phyloP scores from a whole-genome alignment of 169 alveolate genomes.

The Cryptosporidium meleagridis region DNA sequence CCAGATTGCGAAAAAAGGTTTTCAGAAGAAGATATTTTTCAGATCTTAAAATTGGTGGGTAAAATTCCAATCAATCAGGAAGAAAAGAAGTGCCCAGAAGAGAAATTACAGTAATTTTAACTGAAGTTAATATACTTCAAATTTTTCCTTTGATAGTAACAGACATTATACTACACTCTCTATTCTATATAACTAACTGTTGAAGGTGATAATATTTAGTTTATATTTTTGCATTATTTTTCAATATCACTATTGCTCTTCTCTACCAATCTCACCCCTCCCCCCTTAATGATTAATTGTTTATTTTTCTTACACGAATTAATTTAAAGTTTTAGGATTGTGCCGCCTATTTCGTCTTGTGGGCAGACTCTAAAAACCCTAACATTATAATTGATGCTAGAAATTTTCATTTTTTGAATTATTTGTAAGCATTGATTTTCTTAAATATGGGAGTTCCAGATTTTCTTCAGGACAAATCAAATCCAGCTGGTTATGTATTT shows the following conservation, averaged over 20 bases:
- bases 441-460: slow-evolving; percentile 70
- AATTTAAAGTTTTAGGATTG: slow-evolving; percentile 11
- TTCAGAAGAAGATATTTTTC: slow-evolving; percentile 40
- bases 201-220: neutral
- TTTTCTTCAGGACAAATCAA: slow-evolving; percentile 82
- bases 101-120: neutral
- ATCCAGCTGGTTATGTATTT: slow-evolving; percentile 86
- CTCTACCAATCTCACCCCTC: neutral
- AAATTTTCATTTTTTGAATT: neutral
- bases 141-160: neutral
- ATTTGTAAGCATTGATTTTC: slow-evolving; percentile 1
- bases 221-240: neutral
- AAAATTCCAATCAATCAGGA: neutral
- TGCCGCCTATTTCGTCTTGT: slow-evolving; percentile 72
- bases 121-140: neutral
- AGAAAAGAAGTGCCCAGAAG: neutral
- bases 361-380: slow-evolving; percentile 37
- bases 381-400: neutral
- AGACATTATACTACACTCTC: neutral
- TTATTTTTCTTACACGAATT: neutral
- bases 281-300: neutral
- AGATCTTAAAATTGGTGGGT: slow-evolving; percentile 8
- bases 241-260: neutral
- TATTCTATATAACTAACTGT: neutral
- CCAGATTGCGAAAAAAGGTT: slow-evolving; percentile 56